Conservation (phyloP, 2,329 filamentous ascomycete genomes). For the Incumbomyces lentus region DNA sequence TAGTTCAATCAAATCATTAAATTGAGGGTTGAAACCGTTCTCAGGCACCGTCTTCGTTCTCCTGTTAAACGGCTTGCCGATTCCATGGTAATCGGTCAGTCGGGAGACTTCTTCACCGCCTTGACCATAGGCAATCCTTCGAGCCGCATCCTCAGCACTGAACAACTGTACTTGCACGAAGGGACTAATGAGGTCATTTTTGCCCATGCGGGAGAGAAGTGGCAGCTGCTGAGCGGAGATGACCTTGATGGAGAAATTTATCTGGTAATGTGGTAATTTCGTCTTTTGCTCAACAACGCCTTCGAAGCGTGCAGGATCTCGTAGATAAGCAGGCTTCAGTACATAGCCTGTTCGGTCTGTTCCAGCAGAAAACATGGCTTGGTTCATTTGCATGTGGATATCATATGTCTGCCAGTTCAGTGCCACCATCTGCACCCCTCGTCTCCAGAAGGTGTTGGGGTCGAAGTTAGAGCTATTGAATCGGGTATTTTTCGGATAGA, state of each 20-base stretch:
- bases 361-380: slow-evolving; percentile 92
- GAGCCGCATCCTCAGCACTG: slow-evolving; percentile 82
- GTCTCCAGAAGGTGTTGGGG: slow-evolving; percentile 84
- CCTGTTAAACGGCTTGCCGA: slow-evolving; percentile 62
- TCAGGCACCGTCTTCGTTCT: slow-evolving; percentile 71
- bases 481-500: slow-evolving; percentile 77
- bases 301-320: slow-evolving; percentile 28
- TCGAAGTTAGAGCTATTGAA: slow-evolving; percentile 90
- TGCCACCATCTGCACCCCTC: slow-evolving; percentile 94
- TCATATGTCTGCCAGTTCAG: slow-evolving; percentile 99
- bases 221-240: slow-evolving; percentile 94
- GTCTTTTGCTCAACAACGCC: slow-evolving; percentile 26
- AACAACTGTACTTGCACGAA: slow-evolving; percentile 94
- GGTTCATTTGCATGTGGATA: slow-evolving; percentile 87
- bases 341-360: slow-evolving; percentile 84
- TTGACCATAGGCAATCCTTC: slow-evolving; percentile 56
- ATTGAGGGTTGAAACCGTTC: slow-evolving; percentile 90
- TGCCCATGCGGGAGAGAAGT: slow-evolving; percentile 61
- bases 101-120: slow-evolving; percentile 56
- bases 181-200: slow-evolving; percentile 70
- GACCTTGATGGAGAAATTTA: slow-evolving; percentile 76
- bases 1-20: slow-evolving; percentile 69
- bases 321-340: slow-evolving; percentile 78
- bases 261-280: slow-evolving; percentile 37
- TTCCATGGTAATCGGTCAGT: slow-evolving; percentile 54